These are phyloP conservation scores for Vitis hybrid DNA, from an alignment of 177 flowering plant species.

Conservation along the genomic window DNA sequence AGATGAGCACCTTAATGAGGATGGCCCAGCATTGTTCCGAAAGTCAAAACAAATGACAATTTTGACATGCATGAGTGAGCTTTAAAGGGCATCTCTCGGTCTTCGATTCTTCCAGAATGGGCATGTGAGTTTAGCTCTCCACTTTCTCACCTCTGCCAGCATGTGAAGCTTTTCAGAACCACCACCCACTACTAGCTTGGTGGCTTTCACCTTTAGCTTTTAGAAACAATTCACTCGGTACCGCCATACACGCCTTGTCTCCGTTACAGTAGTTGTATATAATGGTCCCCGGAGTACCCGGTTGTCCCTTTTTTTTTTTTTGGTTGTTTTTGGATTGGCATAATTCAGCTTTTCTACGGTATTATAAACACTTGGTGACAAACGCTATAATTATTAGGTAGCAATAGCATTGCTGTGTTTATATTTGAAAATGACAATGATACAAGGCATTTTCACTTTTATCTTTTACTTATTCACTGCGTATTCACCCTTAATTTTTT, in stretches of 20 bases:
- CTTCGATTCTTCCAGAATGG: neutral
- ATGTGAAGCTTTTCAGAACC: slow-evolving; percentile 31
- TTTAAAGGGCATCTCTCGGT: neutral
- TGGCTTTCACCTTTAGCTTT: slow-evolving; percentile 14
- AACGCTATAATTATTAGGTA: no score
- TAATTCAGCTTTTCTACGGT: neutral
- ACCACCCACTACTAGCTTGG: slow-evolving; percentile 11
- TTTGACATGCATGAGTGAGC: no score
- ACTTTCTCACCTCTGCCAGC: slow-evolving; percentile 14
- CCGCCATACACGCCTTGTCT: slow-evolving; percentile 19
- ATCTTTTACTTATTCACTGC: no score
- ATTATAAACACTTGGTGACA: no score
- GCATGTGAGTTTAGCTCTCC: slow-evolving; percentile 12
- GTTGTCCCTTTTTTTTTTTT: neutral
- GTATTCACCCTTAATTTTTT: no score
- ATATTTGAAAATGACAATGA: no score
- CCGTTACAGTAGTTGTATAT: neutral
- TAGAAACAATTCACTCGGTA: slow-evolving; percentile 7
- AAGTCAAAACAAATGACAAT: no score
- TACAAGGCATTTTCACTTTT: no score
- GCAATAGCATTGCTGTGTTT: no score
- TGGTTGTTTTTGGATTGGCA: neutral
- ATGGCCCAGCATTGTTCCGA: no score
- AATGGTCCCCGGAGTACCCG: slow-evolving; percentile 9
- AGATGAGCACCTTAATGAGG: no score